Base-by-base conservation (phyloP, 768 basidiomycete species). In the Sarcodon aspratus region DNA sequence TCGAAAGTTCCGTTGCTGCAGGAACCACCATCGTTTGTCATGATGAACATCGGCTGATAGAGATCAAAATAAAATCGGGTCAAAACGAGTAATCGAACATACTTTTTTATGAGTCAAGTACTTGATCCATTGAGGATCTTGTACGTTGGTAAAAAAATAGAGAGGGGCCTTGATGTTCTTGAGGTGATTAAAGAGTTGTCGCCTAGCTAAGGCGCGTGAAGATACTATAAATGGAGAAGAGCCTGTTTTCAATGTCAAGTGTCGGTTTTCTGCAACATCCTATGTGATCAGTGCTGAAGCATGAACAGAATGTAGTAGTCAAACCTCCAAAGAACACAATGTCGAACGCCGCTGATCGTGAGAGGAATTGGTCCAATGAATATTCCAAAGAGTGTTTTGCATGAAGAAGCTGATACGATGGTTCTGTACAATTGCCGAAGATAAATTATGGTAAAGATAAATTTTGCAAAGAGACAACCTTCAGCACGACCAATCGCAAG, bases 41-140 rank as follows among this genome's bases (percentile, higher is more conserved):
- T 66, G 31, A 76, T 68, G 49, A 82, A 83, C 80, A 85, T 82
- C 1, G 84, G 82, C 79, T 83, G 51, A 7, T 32, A 33, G 7
- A 36, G 2, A 35, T 6, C 44, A 66, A 38, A 63, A 51, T 33
- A 21, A 36, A 31, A 33, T 36, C 9, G 35, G 5, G 21, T 9
- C 9, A 35, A 10, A 31, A 7, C 11, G 33, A 40, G 40, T n/a
- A 2, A 9, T n/a, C 36, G 32, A 6, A 9, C n/a, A 40, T 48
- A 76, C 74, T 63, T 75, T 72, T 51, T 60, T 67, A 11, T 54
- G 51, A 17, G 58, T 50, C 33, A 65, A 66, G 54, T 78, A 80
- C 3, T 59, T 59, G 8, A 57, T 50, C 82, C 83, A 85, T 1
- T 49, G 56, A 0, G 66, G 64, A 57, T 82, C 80, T 2, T 59